phyloP scores from a whole-genome alignment of 2,329 filamentous ascomycete species.

The Metarhizium album region DNA sequence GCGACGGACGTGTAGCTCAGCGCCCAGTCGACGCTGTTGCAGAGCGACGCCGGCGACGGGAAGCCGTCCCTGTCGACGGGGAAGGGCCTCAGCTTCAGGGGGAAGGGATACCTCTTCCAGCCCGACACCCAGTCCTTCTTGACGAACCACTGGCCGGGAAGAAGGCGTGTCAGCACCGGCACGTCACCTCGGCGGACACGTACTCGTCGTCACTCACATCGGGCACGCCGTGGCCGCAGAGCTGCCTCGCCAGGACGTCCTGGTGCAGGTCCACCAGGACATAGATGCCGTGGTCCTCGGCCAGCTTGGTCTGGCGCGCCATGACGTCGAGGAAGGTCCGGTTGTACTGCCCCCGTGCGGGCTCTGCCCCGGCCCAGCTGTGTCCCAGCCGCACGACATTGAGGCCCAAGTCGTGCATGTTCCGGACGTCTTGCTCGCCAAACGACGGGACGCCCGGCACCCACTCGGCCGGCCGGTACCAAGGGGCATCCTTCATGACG shows the following conservation, averaged over 20 bases:
- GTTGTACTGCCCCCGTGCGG: conserved; percentile 10
- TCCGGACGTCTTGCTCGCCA: conserved; percentile 10
- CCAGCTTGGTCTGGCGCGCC: conserved; percentile 10
- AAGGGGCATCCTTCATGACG: conserved; percentile 12
- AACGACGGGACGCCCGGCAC: conserved; percentile 10
- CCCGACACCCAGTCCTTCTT: conserved; percentile 9
- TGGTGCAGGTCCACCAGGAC: conserved; percentile 12
- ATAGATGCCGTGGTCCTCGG: conserved; percentile 11
- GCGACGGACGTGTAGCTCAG: conserved; percentile 10
- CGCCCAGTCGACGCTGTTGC: conserved; percentile 9
- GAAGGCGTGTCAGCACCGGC: not conserved
- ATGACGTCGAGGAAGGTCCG: conserved; percentile 11
- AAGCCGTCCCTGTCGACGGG: conserved; percentile 9
- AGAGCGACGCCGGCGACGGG: conserved; percentile 8
- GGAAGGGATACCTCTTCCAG: conserved; percentile 8
- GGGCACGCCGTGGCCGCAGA: conserved; percentile 11
- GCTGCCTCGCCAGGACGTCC: conserved; percentile 9
- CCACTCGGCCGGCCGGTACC: conserved; percentile 11
- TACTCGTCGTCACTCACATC: conserved; percentile 7
- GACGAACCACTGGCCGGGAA: conserved; percentile 8
- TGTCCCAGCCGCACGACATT: conserved; percentile 12
- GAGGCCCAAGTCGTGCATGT: conserved; percentile 10
- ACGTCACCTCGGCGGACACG: no score
- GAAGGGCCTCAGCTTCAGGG: conserved; percentile 7
- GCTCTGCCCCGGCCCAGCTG: conserved; percentile 11